Evolutionary conservation across 2,329 filamentous ascomycete genomes (phyloP), one percentile per base, ranked within the genome.

Genomic region (Penicillium sp.): DNA sequence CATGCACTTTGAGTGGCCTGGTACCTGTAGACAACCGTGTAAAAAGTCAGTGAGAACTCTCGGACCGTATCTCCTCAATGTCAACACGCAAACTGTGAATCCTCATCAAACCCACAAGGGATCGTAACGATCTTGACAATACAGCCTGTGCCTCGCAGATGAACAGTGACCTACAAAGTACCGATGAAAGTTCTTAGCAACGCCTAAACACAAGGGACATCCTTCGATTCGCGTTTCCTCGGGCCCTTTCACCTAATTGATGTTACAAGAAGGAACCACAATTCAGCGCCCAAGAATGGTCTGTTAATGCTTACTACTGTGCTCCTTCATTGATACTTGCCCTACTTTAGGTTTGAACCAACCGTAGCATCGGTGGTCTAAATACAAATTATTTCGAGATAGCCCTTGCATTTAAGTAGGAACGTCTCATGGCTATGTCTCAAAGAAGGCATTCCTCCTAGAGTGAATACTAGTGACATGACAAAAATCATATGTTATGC

Each of bases 81-180:
- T 56, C 53, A 45, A 53, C 50, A 2, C 43, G 47, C 12, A 53
- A n/a, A 1, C 53, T 26, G 24, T 26, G 7, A 26, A 26, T 26
- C 24, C 24, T 26, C 6, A 49, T 26, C 6, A 49, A 9, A 16
- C 44, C 36, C n/a, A 44, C 13, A 2, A 56, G 5, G 24, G 24
- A 26, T 21, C 18, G 18, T 21, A 21, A 21, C 18, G 18, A 26
- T 44, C 9, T n/a, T 48, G n/a, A n/a, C n/a, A 13, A 55, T 42
- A 18, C 33, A 31, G 6, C 34, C 45, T n/a, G 3, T 34, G 2
- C 50, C 50, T 38, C 44, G 46, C 3, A 34, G 34, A 24, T 26
- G 53, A 2, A 43, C 43, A 36, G 42, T 46, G 16, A 50, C 4
- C 34, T 21, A 53, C 13, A 15, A 56, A 31, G n/a, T n/a, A n/a